A percentile compares a stretch with the other conserved stretches of the same genome.
Conservation (phyloP, 2,329 filamentous ascomycete species). For the Pezicula carpinea region DNA sequence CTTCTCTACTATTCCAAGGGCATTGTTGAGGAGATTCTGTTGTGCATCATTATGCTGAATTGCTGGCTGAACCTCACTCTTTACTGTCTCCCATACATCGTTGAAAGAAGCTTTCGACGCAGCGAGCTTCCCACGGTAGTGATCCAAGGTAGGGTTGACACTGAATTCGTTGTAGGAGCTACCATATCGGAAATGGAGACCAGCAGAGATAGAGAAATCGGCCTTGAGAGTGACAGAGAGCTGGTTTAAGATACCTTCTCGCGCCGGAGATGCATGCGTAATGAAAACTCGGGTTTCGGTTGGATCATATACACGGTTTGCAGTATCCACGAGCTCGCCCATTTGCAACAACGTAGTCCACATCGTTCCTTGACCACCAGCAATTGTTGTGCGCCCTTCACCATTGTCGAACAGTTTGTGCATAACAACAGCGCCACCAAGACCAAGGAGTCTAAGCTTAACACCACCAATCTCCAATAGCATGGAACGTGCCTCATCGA, state of each 20-base stretch:
- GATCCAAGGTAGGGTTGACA: constrained; percentile 94
- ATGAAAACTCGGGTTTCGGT: constrained; percentile 96
- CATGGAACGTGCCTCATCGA: constrained; percentile 95
- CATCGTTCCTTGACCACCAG: constrained; percentile 97
- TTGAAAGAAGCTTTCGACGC: constrained; percentile 98
- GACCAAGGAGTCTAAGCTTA: constrained; percentile 86
- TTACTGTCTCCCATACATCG: constrained; percentile 99
- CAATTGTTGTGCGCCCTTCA: constrained; percentile 95
- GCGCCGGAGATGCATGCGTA: constrained; percentile 92
- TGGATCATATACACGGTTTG: constrained; percentile 96
- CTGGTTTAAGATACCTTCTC: constrained; percentile 95
- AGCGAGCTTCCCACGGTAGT: constrained; percentile 96
- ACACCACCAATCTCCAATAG: constrained; percentile 92
- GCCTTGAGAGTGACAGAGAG: constrained; percentile 95
- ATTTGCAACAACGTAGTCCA: constrained; percentile 98
- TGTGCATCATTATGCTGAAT: constrained; percentile 92
- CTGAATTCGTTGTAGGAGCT: constrained; percentile 99
- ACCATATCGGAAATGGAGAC: constrained; percentile 96
- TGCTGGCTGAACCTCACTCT: constrained; percentile 89
- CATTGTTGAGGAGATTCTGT: constrained; percentile 85
- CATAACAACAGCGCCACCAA: constrained; percentile 97
- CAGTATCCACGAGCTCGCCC: constrained; percentile 96
- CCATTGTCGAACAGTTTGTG: constrained; percentile 99
- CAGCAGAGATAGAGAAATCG: constrained; percentile 96
- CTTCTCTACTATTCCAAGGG: constrained; percentile 90